phyloP scores from a whole-genome alignment of 2,329 filamentous ascomycete species.

The Blastomyces gilchristii region DNA sequence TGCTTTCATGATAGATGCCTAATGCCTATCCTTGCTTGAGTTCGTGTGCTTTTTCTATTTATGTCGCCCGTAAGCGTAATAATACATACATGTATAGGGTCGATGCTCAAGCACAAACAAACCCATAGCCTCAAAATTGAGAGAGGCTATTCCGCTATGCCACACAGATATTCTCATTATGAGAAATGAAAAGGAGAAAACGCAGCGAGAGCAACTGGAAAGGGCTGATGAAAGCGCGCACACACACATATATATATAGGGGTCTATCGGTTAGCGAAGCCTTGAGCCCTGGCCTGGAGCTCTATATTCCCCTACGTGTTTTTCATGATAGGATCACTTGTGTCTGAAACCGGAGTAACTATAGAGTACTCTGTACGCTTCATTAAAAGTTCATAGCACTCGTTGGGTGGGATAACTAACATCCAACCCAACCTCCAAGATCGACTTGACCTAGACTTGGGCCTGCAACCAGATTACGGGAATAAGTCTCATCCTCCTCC shows the following conservation, averaged over 20 bases:
- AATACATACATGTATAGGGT: too few species aligned
- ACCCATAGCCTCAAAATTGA: neutral
- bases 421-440: too few species aligned
- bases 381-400: too few species aligned
- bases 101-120: neutral
- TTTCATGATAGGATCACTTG: constrained; percentile 10
- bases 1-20: neutral
- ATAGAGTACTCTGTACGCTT: too few species aligned
- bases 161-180: too few species aligned
- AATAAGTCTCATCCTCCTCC: too few species aligned
- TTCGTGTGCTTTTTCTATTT: neutral
- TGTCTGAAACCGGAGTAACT: neutral
- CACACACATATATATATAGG: neutral
- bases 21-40: neutral
- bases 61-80: neutral
- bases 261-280: constrained; percentile 10
- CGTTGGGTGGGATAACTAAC: too few species aligned
- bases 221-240: too few species aligned
- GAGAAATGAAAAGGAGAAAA: neutral
- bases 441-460: too few species aligned
- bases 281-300: constrained; percentile 11
- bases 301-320: constrained; percentile 12
- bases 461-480: too few species aligned
- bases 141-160: neutral
- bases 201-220: neutral